phyloP scores from a whole-genome alignment of 805 yeast species.

The Starmera dryadoides region DNA sequence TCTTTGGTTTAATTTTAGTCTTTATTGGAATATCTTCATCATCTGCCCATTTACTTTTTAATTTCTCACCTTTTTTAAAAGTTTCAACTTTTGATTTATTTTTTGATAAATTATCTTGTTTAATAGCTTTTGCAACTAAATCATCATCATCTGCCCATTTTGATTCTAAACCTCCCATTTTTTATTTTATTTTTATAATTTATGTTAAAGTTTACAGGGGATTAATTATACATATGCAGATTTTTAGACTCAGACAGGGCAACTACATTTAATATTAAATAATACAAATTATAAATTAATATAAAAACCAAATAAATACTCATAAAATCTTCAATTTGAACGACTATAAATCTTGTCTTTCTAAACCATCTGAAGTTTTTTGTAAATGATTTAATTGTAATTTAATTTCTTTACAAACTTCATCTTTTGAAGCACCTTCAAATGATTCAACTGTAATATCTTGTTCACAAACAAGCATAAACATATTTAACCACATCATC shows the following conservation, averaged over 20 bases:
- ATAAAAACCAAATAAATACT: no score
- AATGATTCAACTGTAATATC: not conserved
- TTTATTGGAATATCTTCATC: not conserved
- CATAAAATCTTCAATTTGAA: no score
- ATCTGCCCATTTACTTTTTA: slow-evolving; percentile 8
- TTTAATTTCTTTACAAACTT: not conserved
- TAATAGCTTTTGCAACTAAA: slow-evolving; percentile 8
- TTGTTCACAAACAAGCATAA: not conserved
- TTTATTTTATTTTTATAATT: not conserved
- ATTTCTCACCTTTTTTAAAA: slow-evolving; percentile 9
- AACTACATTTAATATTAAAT: no score
- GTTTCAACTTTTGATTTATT: slow-evolving; percentile 9
- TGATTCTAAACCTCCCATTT: slow-evolving; percentile 5
- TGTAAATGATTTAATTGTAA: not conserved
- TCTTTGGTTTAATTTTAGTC: no score
- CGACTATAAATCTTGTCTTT: not conserved
- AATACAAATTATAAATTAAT: no score
- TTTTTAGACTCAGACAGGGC: no score
- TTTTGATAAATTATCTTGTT: slow-evolving; percentile 9
- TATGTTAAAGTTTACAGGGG: no score
- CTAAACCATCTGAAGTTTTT: not conserved
- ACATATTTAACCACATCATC: not conserved
- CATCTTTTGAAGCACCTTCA: not conserved
- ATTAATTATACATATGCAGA: no score
- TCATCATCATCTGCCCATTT: slow-evolving; percentile 18